These are phyloP conservation scores for Osmanthus fragrans DNA, from an alignment of 257 asterid species.

Conservation along the genomic window DNA sequence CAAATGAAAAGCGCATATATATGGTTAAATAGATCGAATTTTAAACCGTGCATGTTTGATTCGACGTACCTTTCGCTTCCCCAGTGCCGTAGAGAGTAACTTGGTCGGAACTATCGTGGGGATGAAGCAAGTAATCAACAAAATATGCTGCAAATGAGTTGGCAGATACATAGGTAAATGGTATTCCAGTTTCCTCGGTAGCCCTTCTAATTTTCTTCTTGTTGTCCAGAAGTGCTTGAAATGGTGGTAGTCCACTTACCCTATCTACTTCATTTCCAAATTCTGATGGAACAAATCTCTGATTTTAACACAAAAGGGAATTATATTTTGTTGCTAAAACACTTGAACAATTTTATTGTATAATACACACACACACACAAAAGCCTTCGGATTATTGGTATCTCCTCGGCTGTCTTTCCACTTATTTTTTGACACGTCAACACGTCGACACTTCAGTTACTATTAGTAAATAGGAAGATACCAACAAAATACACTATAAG, in stretches of 20 bases:
- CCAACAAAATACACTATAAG: no score
- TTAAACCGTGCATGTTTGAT: not conserved
- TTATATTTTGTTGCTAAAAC: no score
- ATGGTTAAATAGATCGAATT: no score
- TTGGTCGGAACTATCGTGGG: constrained; percentile 17
- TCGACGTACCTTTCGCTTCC: constrained; percentile 23
- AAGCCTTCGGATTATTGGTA: no score
- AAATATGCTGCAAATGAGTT: constrained; percentile 41
- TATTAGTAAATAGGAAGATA: no score
- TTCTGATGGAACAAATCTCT: constrained; percentile 47
- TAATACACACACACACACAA: no score
- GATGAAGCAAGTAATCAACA: constrained; percentile 34
- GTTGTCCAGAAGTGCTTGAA: constrained; percentile 27
- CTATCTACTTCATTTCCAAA: constrained; percentile 44
- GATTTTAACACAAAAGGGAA: not conserved
- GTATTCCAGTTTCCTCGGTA: constrained; percentile 38
- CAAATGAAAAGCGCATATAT: no score
- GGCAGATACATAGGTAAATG: constrained; percentile 36
- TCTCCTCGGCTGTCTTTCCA: no score
- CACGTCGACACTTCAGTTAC: no score
- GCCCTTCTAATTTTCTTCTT: constrained; percentile 44
- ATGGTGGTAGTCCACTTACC: constrained; percentile 31
- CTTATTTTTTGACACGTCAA: no score
- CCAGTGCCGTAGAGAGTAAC: constrained; percentile 33
- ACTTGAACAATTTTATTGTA: no score